phyloP scores from a whole-genome alignment of 2,329 filamentous ascomycete genomes.

The Phoma sp. region DNA sequence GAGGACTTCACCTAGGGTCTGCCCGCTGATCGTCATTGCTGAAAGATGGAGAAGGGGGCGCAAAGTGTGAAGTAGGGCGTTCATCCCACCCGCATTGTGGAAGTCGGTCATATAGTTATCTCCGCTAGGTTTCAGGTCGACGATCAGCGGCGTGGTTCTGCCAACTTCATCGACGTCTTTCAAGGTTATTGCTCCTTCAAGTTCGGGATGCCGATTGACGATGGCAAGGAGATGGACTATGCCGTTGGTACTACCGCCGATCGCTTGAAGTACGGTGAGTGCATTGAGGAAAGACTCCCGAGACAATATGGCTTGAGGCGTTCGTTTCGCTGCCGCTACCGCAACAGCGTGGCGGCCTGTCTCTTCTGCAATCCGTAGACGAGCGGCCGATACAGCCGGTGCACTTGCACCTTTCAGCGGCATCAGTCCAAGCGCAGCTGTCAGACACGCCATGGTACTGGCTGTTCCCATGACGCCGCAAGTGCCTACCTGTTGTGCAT shows the following conservation, averaged over 20 bases:
- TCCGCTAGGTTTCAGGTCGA: constrained; percentile 82
- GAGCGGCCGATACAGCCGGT: constrained; percentile 60
- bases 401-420: constrained; percentile 60
- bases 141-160: constrained; percentile 80
- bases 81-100: constrained; percentile 80
- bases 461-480: constrained; percentile 66
- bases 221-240: constrained; percentile 55
- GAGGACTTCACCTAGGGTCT: constrained; percentile 79
- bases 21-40: constrained; percentile 79
- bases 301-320: constrained; percentile 54
- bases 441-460: constrained; percentile 63
- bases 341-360: constrained; percentile 59
- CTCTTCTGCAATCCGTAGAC: constrained; percentile 61
- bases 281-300: constrained; percentile 58
- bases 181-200: constrained; percentile 75
- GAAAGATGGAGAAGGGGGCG: constrained; percentile 78
- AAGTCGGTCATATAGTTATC: constrained; percentile 88
- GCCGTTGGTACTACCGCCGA: constrained; percentile 54
- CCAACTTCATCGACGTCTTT: constrained; percentile 81
- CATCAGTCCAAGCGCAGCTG: constrained; percentile 60
- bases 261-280: constrained; percentile 54
- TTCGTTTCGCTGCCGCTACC: constrained; percentile 48
- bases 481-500: constrained; percentile 50
- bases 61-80: constrained; percentile 80
- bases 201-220: constrained; percentile 57